Base-by-base conservation (phyloP, 768 basidiomycete genomes). In the Serendipita sp. region DNA sequence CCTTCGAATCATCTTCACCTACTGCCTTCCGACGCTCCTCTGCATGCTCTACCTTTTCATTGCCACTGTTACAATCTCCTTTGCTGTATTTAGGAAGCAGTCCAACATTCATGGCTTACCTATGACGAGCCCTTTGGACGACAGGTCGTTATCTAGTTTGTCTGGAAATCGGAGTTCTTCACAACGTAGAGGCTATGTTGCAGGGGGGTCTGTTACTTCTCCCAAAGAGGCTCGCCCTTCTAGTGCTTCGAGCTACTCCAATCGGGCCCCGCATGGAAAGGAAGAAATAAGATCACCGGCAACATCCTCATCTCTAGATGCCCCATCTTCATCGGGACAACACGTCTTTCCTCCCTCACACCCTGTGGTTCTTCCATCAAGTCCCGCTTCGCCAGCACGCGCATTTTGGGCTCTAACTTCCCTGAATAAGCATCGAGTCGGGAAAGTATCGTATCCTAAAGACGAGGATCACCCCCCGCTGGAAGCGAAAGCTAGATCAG, bases 11-110 rank as follows among this genome's bases (percentile, higher is more conserved):
- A 10, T 60, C 2, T 60, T 60, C 56, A 60, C 56, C 18, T 60
- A 60, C n/a, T 60, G 28, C 8, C 56, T 60, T n/a, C 56, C 56
- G 16, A 60, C 56, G 4, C 34, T 60, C 28, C 56, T 60, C 28
- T 60, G 56, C 36, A 60, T 60, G 28, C 56, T 60, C 30, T 60
- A 60, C 30, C 34, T 60, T 8, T 4, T 60, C 56, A n/a, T 60
- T 38, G 56, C 56, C 10, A 60, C 56, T 35, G 18, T 60, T n/a
- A 60, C 56, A 10, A 60, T 60, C 4, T 30, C 56, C 36, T 34
- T 23, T 32, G 56, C 56, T 30, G 56, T 60, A 23, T 60, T 60
- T 18, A 10, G 56, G 18, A 51, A 51, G 48, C 30, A 51, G 41
- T 13, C 41, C 41, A 41, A 13, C 13, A 13, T 41, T 7, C 41